phyloP scores from a whole-genome alignment of 345 rosid species.

The Aegle marmelos region DNA sequence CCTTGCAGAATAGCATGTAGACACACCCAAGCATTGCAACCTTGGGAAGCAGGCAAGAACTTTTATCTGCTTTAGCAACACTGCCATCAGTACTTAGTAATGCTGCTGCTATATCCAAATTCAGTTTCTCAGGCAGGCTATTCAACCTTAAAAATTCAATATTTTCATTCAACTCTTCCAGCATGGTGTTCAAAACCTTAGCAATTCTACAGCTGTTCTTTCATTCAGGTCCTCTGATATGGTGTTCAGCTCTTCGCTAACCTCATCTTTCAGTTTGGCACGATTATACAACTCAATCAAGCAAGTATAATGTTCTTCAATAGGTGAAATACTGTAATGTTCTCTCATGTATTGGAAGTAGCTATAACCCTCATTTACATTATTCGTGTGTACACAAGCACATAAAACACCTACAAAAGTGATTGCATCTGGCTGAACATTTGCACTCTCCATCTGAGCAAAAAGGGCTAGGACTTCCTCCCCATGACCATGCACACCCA shows the following conservation, averaged over 20 bases:
- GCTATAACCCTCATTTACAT: constrained; percentile 41
- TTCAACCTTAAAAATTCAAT: constrained; percentile 16
- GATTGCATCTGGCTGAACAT: constrained; percentile 55
- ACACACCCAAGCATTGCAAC: background rate
- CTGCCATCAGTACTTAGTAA: constrained; percentile 7
- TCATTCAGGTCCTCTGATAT: constrained; percentile 20
- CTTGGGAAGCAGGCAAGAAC: constrained; percentile 8
- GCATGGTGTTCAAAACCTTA: constrained; percentile 16
- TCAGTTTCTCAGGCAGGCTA: constrained; percentile 15
- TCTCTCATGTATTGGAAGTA: constrained; percentile 49
- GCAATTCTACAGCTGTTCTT: constrained; percentile 17
- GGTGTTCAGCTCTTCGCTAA: constrained; percentile 12
- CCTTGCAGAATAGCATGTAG: constrained; percentile 9
- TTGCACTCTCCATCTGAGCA: constrained; percentile 47
- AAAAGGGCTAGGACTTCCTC: constrained; percentile 61
- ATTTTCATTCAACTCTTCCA: constrained; percentile 18
- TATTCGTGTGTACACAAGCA: constrained; percentile 54
- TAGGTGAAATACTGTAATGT: constrained; percentile 45
- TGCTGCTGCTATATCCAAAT: constrained; percentile 11
- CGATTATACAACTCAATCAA: constrained; percentile 55
- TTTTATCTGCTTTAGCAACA: constrained; percentile 9
- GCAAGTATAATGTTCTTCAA: constrained; percentile 55
- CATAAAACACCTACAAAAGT: constrained; percentile 73
- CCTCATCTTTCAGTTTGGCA: constrained; percentile 31
- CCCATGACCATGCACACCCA: constrained; percentile 76